These are phyloP conservation scores for Camelina neglecta DNA, from an alignment of 345 rosid species.

Conservation along the genomic window DNA sequence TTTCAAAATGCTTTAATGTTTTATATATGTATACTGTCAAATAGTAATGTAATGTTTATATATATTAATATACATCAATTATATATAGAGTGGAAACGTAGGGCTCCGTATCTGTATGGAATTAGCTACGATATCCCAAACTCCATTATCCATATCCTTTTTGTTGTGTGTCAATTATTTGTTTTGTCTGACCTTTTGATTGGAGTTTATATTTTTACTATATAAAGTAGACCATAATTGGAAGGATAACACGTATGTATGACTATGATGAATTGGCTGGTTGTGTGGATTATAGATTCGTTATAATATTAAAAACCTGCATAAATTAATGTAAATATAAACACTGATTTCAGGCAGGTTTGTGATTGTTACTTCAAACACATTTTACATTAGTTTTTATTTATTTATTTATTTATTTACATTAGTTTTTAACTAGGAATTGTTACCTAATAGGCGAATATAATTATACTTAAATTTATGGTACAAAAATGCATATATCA, in stretches of 20 bases:
- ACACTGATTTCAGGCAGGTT: background rate
- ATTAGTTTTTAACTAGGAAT: background rate
- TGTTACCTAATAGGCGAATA: too few species aligned
- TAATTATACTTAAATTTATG: too few species aligned
- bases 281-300: background rate
- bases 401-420: background rate
- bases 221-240: conserved; percentile 14
- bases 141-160: conserved; percentile 25
- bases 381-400: background rate
- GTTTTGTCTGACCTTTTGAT: background rate
- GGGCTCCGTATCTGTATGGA: conserved; percentile 35
- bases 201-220: background rate
- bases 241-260: conserved; percentile 35
- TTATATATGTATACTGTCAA: too few species aligned
- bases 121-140: conserved; percentile 34
- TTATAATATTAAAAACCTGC: background rate
- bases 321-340: background rate
- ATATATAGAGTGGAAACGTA: conserved; percentile 26
- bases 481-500: background rate
- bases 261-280: conserved; percentile 31
- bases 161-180: background rate
- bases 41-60: too few species aligned
- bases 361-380: background rate
- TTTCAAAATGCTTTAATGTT: too few species aligned
- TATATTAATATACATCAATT: too few species aligned